Evolutionary conservation across 176 grass and related monocot species (phyloP), one percentile per base, ranked within the genome.

Genomic region (Urochloa ruziziensis): DNA sequence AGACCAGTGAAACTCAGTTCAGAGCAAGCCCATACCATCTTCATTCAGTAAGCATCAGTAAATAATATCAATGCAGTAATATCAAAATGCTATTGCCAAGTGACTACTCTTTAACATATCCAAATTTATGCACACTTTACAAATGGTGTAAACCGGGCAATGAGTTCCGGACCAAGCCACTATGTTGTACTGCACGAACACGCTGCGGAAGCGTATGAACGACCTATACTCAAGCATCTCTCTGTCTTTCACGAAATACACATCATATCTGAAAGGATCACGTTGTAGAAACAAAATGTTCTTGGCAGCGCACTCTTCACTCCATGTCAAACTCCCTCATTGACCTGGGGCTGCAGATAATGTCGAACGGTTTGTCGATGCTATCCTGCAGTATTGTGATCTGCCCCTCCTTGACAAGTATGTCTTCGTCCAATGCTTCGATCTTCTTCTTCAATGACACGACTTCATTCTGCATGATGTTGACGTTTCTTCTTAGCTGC

Each of bases 401-500:
- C 86, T 98, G 90, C 10, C 92, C 95, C 39, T 98, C 95, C 78
- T 98, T 98, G 7, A 93, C 12, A 44, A 91, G 79, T 76, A 94
- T 81, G 57, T 91, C 90, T 48, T 98, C 95, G 7, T 98, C 95
- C 15, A 98, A 88, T 53, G 69, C 72, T 63, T 98, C 95, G 10
- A 95, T 92, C 74, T 79, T 94, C 77, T 91, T 90, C 64, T 81
- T 91, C 6, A 93, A 71, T 11, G 79, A 84, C 25, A 47, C 53
- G 10, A 79, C 53, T 62, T 93, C 92, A 10, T 80, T 79, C 47
- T 87, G 82, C 79, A 98, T 78, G 69, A 78, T 25, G 36, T 62
- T 53, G 40, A 86, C 75, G 42, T 64, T 83, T 51, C 87, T 91
- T 39, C 76, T 84, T 67, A 91, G 81, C 12, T 84, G 77, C 30